Base-by-base conservation (phyloP, 192 early-diverging fungal genomes). In the Linderina pennispora region DNA sequence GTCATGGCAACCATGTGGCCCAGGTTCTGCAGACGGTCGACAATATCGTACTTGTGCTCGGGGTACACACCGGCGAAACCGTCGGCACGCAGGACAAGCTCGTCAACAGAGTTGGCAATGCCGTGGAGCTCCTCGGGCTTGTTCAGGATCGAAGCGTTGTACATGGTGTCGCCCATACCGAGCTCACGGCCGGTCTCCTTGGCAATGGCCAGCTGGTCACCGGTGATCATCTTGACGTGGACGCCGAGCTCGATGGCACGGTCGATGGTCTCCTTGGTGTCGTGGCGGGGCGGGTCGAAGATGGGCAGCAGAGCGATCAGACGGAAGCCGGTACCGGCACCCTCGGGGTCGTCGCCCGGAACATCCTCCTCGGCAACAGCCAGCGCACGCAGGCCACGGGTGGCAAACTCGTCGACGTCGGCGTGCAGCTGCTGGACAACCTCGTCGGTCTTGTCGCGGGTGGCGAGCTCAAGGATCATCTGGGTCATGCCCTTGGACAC, bases 221-320 rank as follows among this genome's bases (percentile, higher is more conserved):
- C 91, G 43, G 91, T 94, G 57, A 94, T 89, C 91, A 94, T 94
- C 78, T 92, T 91, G 73, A 94, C 88, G 56, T 84, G 63, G 34
- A 87, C 82, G 65, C 85, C 85, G 26, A 87, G 76, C 41, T 76
- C 77, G 50, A 79, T 76, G 58, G 82, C 82, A 39, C 81, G 82
- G 40, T 81, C 80, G 55, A 87, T 84, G 19, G 85, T 87, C 57
- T 87, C 82, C 75, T 85, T 85, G 59, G 85, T 85, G 57, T 87
- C 85, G 43, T 81, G 78, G 40, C 85, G 80, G 21, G 85, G 85
- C 14, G 85, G 85, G 65, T 87, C 85, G 53, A 81, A 83, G 58
- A 87, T 83, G 25, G 85, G 80, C 43, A 87, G 75, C 45, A 87
- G 77, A 38, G 78, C 85, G 34, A 87, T 74, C 33, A 87, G 70